Base-by-base conservation (phyloP, 805 yeast species). In the Sugiyamaella boreocaroliniensis region DNA sequence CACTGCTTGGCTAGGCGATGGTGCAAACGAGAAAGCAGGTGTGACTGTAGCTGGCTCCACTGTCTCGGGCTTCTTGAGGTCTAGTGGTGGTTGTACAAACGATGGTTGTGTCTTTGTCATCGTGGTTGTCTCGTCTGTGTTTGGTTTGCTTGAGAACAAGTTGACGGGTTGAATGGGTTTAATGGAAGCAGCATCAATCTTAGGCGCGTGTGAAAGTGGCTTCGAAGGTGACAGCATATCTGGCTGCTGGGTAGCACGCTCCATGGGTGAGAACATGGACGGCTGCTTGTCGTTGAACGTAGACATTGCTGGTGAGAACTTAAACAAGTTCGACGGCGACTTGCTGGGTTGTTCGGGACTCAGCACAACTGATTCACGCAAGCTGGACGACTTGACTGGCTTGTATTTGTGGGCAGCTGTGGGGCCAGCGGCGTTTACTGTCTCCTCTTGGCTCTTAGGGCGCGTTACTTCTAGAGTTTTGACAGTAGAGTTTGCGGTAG, bases 371-470 rank as follows among this genome's bases (percentile, higher is more conserved):
- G 55, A 41, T 43, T 55, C 43, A 48, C 60, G 16, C 42, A 56
- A 45, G 43, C 58, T 45, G 18, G 64, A 50, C 18, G 58, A 51
- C 46, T 52, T 48, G 18, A 52, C 41, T 29, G 57, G 60, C 49
- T 50, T 48, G 40, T 54, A 56, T 41, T 50, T 50, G 16, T 47
- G 32, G 52, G 45, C 45, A 15, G 32, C 6, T 12, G 29, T 6
- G 34, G n/a, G 5, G 15, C 26, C 19, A 11, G 40, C n/a, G 2
- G 29, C 14, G 5, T 2, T 29, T 8, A 10, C 22, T 15, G 18
- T 29, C 20, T 15, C 48, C 15, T 32, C 37, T 32, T 32, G 18
- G 20, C 5, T 32, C 16, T 14, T 26, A 4, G 47, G 48, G 43
- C 20, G 20, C n/a, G 45, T 41, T 40, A 19, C 29, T 18, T 43